phyloP scores from a whole-genome alignment of 2,329 filamentous ascomycete species.

The Colletotrichum incanum region DNA sequence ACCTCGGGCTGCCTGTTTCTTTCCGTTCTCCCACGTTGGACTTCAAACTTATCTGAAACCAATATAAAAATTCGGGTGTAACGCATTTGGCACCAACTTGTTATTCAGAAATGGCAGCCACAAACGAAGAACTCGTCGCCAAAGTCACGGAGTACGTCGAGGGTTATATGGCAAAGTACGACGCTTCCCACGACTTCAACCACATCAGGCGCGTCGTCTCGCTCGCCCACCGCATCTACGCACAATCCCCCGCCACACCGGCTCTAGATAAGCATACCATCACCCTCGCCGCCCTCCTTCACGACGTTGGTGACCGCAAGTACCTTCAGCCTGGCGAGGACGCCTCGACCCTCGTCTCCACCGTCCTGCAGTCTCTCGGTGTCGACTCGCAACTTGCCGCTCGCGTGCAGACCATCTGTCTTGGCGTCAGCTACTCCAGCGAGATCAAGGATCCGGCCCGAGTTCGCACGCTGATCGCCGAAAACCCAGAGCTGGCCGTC shows the following conservation, averaged over 20 bases:
- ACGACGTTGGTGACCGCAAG: conserved; percentile 91
- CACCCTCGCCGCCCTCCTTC: conserved; percentile 81
- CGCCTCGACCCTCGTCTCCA: conserved; percentile 67
- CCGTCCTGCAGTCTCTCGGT: conserved; percentile 70
- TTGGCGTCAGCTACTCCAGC: conserved; percentile 83
- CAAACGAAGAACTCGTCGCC: conserved; percentile 65
- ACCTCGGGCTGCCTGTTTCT: neutral
- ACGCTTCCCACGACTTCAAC: conserved; percentile 89
- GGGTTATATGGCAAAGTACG: conserved; percentile 82
- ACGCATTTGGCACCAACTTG: neutral
- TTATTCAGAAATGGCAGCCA: neutral
- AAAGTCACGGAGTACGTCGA: conserved; percentile 75
- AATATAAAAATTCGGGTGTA: neutral
- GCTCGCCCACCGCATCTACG: conserved; percentile 76
- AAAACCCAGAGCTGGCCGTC: conserved; percentile 82
- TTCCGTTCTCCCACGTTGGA: neutral
- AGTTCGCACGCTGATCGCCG: conserved; percentile 73
- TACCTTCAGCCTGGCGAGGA: conserved; percentile 76
- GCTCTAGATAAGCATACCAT: conserved; percentile 69
- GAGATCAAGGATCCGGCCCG: conserved; percentile 77
- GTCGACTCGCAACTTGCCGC: conserved; percentile 71
- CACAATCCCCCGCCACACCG: conserved; percentile 45
- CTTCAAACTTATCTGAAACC: too few species aligned
- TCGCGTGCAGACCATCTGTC: conserved; percentile 80
- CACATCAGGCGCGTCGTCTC: conserved; percentile 86